Evolutionary conservation across 1,284 basidiomycete genomes (phyloP), one percentile per base, ranked within the genome.

Genomic region (Coniferiporia weirii): DNA sequence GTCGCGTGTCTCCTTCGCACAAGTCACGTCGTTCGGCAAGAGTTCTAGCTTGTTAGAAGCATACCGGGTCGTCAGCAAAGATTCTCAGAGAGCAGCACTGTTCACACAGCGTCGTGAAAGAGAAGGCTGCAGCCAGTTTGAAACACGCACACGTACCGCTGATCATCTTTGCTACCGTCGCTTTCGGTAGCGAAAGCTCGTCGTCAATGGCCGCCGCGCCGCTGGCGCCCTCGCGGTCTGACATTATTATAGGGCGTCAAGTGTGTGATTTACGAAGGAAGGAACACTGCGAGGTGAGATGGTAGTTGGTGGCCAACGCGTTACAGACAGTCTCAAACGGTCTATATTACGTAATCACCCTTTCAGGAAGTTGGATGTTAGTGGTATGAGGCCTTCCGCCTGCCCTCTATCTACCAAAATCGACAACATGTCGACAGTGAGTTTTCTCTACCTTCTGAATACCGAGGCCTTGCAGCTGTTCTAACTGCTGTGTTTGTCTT

Each of bases 141-240:
- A 27, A 27, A 46, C 45, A 35, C 38, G 55, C 53, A 54, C 17
- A 64, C 80, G 70, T 70, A 93, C 95, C 95, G 68, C 85, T 80
- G 67, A 99, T 97, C 83, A 98, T 91, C 79, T 99, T 99, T 64
- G 93, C 86, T 32, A 99, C 94, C 1, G 96, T 99, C 12, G 97
- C 97, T 73, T 98, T 97, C 34, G 96, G 97, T 54, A 99, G 76
- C 20, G 92, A 93, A 60, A 98, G 82, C 67, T 99, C 96, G 60
- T 98, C 96, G 67, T 97, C 94, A 7, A 78, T 74, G 9, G 83
- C 79, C 49, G 80, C 75, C 35, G 81, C 79, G 51, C 82, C 81
- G 40, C 81, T 75, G 67, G 83, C 81, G 48, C 85, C 88, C 76
- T 93, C 91, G 64, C 87, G 81, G 79, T 95, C 93, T 55, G 93